A percentile compares a stretch with the other conserved stretches of the same genome.
Evolutionary conservation across 441 rosid genomes (phyloP).

Genomic region (Populus hybrid): DNA sequence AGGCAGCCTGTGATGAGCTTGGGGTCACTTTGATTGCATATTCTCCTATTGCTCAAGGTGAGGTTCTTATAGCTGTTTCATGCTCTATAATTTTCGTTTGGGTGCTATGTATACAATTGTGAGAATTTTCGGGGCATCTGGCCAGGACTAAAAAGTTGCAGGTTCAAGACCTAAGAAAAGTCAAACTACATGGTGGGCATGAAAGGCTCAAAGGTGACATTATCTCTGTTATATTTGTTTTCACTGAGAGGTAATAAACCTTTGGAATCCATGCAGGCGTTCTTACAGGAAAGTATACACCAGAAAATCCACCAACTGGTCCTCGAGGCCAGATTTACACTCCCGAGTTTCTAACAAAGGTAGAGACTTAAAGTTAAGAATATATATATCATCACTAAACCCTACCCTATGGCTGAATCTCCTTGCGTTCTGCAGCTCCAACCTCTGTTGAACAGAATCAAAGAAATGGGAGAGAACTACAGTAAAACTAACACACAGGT

Average conservation of each 20-base stretch:
- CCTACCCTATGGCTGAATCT: slow-evolving; percentile 11
- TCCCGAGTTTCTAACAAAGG: slow-evolving; percentile 64
- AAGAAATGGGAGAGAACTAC: slow-evolving; percentile 62
- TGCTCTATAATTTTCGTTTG: background rate
- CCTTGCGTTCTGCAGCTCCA: slow-evolving; percentile 56
- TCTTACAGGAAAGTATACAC: slow-evolving; percentile 93
- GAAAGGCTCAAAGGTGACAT: background rate
- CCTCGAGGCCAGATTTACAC: slow-evolving; percentile 83
- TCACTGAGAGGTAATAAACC: background rate
- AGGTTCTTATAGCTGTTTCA: slow-evolving; percentile 2
- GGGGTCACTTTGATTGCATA: slow-evolving; percentile 93
- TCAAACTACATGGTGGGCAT: background rate
- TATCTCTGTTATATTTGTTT: background rate
- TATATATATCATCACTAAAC: background rate
- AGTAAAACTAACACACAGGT: slow-evolving; percentile 85
- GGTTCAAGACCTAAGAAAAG: background rate
- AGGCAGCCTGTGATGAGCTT: slow-evolving; percentile 88
- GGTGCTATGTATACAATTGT: background rate
- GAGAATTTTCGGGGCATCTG: background rate
- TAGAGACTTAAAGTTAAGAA: slow-evolving; percentile 10
- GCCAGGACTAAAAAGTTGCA: background rate
- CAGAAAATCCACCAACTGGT: slow-evolving; percentile 82
- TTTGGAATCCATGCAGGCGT: slow-evolving; percentile 45
- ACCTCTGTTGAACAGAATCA: slow-evolving; percentile 66
- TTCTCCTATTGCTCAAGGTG: slow-evolving; percentile 95